A percentile compares a stretch with the other conserved stretches of the same genome.
Conservation (phyloP, 768 basidiomycete genomes). For the Mycena venus region DNA sequence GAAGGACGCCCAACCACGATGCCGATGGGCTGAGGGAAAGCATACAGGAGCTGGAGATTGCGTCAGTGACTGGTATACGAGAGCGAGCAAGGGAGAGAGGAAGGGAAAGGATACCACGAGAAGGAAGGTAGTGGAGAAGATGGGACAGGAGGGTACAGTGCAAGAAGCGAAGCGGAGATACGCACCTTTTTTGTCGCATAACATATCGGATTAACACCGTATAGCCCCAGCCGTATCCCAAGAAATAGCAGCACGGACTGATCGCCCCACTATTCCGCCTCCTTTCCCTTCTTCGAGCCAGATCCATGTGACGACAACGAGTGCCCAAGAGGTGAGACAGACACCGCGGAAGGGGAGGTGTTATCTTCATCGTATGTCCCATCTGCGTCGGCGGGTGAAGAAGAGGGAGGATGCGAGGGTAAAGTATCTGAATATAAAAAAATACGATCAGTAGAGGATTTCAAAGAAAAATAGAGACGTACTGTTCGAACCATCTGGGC, state of each 20-base stretch:
- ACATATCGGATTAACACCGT: constrained; percentile 96
- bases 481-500: too few species aligned
- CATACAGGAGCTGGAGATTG: constrained; percentile 79
- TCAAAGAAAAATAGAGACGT: too few species aligned
- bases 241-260: constrained; percentile 89
- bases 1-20: constrained; percentile 96
- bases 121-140: neutral
- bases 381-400: neutral
- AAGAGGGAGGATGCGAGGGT: neutral
- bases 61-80: neutral
- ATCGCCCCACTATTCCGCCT: constrained; percentile 73
- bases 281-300: constrained; percentile 36
- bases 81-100: neutral
- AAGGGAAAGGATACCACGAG: neutral
- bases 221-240: constrained; percentile 88
- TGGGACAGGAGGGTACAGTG: neutral
- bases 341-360: neutral
- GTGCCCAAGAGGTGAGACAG: neutral
- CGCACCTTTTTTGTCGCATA: constrained; percentile 77
- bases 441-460: too few species aligned
- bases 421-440: too few species aligned
- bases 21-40: constrained; percentile 94
- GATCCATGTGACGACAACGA: constrained; percentile 6
- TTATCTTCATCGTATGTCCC: neutral
- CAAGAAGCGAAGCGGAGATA: constrained; percentile 3